Base-by-base conservation (phyloP, 176 grass and related monocot genomes). In the Typha latifolia region DNA sequence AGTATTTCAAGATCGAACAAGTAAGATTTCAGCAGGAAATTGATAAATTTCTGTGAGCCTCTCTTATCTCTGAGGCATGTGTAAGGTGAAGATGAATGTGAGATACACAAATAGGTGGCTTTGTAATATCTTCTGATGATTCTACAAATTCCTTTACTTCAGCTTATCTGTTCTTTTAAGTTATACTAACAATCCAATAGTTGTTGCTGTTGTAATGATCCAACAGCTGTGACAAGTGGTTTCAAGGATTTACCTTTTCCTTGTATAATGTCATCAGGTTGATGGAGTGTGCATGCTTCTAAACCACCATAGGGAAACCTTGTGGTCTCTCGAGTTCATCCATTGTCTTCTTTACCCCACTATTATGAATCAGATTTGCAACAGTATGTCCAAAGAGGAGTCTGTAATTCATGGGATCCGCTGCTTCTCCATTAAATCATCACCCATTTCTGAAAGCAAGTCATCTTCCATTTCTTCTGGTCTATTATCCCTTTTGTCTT, bases 311-410 rank as follows among this genome's bases (percentile, higher is more conserved):
- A 69, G 65, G 23, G 71, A 74, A 50, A 80, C 85, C 77, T 16
- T 84, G 48, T 13, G 77, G 4, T 87, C 77, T 74, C 80, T 87
- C 66, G 85, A 80, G 76, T 87, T 87, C 49, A 57, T 67, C 52
- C 72, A 80, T 19, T 87, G 80, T 74, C 77, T 66, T 48, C 81
- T 87, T 73, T 70, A 69, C 83, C 73, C 77, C 75, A 27, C 47
- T 11, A 53, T 56, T 52, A 84, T 87, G 77, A 78, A 87, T 66
- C 75, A 63, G 80, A 77, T 87, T 73, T 87, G 69, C 61, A 18
- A 9, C 19, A 77, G 72, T 76, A 32, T 84, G 48, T 74, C 14
- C 12, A 61, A 73, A 16, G 63, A 70, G 12, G 85, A 32, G 72
- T 52, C 61, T 59, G 47, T 8, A 70, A 80, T 48, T 48, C 80